A percentile compares a stretch with the other conserved stretches of the same genome.
These are phyloP conservation scores for Trametes gibbosa DNA, from an alignment of 768 basidiomycete genomes.

Conservation along the genomic window DNA sequence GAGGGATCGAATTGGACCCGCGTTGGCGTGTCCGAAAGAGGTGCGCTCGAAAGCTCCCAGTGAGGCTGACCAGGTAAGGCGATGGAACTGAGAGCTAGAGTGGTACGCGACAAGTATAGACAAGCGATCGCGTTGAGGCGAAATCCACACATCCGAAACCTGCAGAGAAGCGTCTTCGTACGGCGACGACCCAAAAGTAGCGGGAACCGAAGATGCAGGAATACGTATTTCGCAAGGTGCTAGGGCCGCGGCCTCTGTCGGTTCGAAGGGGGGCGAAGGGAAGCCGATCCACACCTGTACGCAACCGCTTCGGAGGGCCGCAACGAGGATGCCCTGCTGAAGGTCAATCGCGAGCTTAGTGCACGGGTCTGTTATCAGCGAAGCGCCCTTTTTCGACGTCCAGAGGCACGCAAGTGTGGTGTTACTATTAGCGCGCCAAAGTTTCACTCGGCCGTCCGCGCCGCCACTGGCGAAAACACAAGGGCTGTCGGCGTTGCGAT, in stretches of 20 bases:
- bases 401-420: constrained; percentile 51
- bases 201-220: constrained; percentile 10
- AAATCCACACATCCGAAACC: constrained; percentile 9
- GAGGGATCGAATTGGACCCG: constrained; percentile 50
- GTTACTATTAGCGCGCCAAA: constrained; percentile 72
- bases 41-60: constrained; percentile 33
- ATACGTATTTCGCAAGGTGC: constrained; percentile 16
- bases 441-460: constrained; percentile 63
- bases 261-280: constrained; percentile 15
- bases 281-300: constrained; percentile 56
- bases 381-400: constrained; percentile 47
- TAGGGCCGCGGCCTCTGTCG: not conserved
- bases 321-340: constrained; percentile 44
- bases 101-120: constrained; percentile 52
- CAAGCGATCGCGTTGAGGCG: not conserved
- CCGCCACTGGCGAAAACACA: constrained; percentile 49
- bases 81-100: constrained; percentile 51
- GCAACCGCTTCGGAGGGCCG: constrained; percentile 55
- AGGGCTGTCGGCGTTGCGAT: constrained; percentile 6
- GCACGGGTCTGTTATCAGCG: constrained; percentile 46
- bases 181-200: constrained; percentile 1
- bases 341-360: constrained; percentile 47
- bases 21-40: constrained; percentile 50
- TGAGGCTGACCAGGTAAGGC: constrained; percentile 38
- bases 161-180: not conserved